A percentile compares a stretch with the other conserved stretches of the same genome.
phyloP scores from a whole-genome alignment of 2,329 filamentous ascomycete genomes.

The Pseudogymnoascus destructans region DNA sequence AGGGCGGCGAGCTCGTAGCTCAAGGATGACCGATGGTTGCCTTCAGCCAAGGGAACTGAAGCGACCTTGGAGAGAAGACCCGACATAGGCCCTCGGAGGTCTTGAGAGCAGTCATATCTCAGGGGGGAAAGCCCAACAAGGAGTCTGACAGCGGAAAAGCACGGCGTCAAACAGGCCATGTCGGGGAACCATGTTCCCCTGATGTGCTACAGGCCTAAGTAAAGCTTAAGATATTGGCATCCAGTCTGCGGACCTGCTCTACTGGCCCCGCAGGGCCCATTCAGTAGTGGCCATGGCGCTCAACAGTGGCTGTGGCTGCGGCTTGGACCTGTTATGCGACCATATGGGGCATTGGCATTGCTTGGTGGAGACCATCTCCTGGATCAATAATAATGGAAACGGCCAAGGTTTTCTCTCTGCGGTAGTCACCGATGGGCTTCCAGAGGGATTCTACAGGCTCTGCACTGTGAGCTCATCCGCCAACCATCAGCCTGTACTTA shows the following conservation, averaged over 20 bases:
- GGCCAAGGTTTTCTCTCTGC: slow-evolving; percentile 29
- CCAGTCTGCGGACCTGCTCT: background rate
- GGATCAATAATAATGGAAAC: slow-evolving; percentile 29
- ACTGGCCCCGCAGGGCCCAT: background rate
- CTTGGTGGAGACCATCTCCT: slow-evolving; percentile 1
- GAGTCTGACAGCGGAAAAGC: background rate
- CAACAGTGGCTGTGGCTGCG: background rate
- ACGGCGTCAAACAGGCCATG: slow-evolving; percentile 2
- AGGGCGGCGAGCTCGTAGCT: background rate
- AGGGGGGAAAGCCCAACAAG: background rate
- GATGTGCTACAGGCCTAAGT: background rate
- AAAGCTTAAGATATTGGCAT: slow-evolving; percentile 4
- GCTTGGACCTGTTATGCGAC: background rate
- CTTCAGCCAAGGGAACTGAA: background rate
- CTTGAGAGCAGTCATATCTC: background rate
- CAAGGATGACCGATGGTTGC: background rate
- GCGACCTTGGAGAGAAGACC: background rate
- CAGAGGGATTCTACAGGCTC: slow-evolving; percentile 31
- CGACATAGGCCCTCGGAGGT: background rate
- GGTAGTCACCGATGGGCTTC: slow-evolving; percentile 29
- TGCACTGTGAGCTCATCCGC: slow-evolving; percentile 32
- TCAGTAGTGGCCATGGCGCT: background rate
- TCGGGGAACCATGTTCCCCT: background rate
- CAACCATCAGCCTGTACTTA: slow-evolving; percentile 33
- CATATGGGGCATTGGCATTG: background rate